Evolutionary conservation across 805 yeast genomes (phyloP).

Genomic region (Saccharomyces paradoxus): DNA sequence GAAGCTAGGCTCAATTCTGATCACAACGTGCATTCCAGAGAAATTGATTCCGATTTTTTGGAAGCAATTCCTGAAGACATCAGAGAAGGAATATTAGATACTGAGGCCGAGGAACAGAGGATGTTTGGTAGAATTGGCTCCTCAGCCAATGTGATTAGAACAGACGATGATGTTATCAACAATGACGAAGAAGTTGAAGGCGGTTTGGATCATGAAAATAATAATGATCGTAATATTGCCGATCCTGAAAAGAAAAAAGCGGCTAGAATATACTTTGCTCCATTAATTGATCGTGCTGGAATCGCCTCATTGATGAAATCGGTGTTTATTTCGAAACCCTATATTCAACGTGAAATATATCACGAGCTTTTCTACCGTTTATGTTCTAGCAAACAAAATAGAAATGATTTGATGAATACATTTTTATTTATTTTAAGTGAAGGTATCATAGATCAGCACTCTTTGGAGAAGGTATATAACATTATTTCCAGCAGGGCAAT

Average conservation of each 20-base stretch:
- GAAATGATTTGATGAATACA: conserved; percentile 65
- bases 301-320: conserved; percentile 64
- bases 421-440: conserved; percentile 65
- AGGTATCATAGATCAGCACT: conserved; percentile 52
- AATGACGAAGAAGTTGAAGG: conserved; percentile 7
- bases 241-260: conserved; percentile 22
- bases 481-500: conserved; percentile 47
- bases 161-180: conserved; percentile 11
- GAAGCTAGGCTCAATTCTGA: conserved; percentile 35
- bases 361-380: conserved; percentile 58
- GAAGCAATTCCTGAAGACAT: conserved; percentile 67
- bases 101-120: conserved; percentile 34
- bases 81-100: conserved; percentile 54
- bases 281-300: conserved; percentile 68
- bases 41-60: conserved; percentile 71
- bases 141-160: conserved; percentile 12
- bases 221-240: conserved; percentile 8
- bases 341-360: conserved; percentile 51
- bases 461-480: conserved; percentile 54
- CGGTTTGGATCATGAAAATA: conserved; percentile 4
- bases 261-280: conserved; percentile 43
- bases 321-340: conserved; percentile 64
- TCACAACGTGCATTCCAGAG: conserved; percentile 41
- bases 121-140: conserved; percentile 3
- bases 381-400: conserved; percentile 68